Conservation (phyloP, 2,329 filamentous ascomycete species). For the Fusarium oligoseptatum region DNA sequence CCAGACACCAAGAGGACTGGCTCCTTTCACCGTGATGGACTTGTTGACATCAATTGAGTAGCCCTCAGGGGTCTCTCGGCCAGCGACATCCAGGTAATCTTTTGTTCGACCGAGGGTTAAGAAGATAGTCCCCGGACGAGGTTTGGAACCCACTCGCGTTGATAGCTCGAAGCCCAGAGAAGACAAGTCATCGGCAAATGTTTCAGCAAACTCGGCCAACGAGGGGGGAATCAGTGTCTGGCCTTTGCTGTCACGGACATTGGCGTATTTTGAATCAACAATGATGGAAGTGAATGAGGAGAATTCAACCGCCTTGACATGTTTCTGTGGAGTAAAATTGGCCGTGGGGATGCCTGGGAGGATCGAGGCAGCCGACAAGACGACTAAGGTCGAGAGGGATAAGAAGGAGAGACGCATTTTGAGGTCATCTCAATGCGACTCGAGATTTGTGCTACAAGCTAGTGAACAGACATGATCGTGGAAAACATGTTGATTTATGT, state of each 20-base stretch:
- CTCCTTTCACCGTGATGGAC: neutral
- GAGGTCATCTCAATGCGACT: neutral
- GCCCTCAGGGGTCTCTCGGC: neutral
- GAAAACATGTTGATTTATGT: neutral
- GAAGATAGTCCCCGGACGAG: neutral
- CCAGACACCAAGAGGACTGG: neutral
- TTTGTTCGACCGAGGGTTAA: neutral
- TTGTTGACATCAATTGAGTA: neutral
- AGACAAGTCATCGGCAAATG: neutral
- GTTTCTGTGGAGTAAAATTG: neutral
- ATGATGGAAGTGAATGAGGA: neutral
- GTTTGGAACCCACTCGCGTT: neutral
- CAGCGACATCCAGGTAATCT: neutral
- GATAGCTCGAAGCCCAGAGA: neutral
- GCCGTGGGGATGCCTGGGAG: neutral
- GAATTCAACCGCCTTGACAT: neutral
- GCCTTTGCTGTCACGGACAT: neutral
- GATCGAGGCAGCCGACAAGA: neutral
- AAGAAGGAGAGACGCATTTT: neutral
- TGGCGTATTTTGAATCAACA: neutral
- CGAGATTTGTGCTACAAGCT: too few relatives aligned
- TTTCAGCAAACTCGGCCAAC: neutral
- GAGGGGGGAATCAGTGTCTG: neutral
- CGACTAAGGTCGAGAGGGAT: neutral
- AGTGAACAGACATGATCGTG: neutral